Evolutionary conservation across 179 eudicot genomes (phyloP).

Genomic region (Silene noctiflora): DNA sequence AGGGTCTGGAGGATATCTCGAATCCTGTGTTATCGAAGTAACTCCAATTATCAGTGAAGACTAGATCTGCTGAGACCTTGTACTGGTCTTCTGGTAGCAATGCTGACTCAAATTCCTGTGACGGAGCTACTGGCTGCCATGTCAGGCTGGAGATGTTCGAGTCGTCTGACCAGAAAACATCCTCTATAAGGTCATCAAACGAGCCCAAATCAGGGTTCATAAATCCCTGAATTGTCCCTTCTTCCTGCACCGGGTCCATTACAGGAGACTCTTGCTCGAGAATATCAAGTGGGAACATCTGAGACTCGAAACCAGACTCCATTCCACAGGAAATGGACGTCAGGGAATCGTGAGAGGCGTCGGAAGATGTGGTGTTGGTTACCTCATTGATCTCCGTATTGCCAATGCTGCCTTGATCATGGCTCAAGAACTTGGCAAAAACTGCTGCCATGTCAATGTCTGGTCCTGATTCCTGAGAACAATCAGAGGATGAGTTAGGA

Average conservation of each 20-base stretch:
- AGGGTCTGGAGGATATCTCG: conserved; percentile 42
- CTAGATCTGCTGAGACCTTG: conserved; percentile 28
- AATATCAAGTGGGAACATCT: conserved; percentile 12
- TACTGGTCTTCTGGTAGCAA: conserved; percentile 38
- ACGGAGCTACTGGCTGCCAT: conserved; percentile 43
- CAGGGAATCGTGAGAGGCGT: conserved; percentile 28
- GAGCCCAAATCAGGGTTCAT: conserved; percentile 30
- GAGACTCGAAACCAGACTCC: conserved; percentile 25
- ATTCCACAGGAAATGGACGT: conserved; percentile 27
- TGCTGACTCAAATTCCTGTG: conserved; percentile 44
- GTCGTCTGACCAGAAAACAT: conserved; percentile 43
- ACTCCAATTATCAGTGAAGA: conserved; percentile 47
- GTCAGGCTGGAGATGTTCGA: conserved; percentile 28
- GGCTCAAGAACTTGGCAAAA: conserved; percentile 65
- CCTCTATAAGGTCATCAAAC: conserved; percentile 39
- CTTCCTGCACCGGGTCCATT: conserved; percentile 25
- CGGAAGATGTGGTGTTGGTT: conserved; percentile 30
- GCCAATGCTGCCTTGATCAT: conserved; percentile 16
- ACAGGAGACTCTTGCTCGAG: conserved; percentile 22
- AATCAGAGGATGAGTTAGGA: conserved; percentile 17
- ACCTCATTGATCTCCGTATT: conserved; percentile 15
- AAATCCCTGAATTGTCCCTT: conserved; percentile 28
- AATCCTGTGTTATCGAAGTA: conserved; percentile 43
- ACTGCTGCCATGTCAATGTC: conserved; percentile 77
- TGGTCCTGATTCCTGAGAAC: conserved; percentile 21